Percentiles rank a stretch among this genome's conserved stretches.
phyloP scores from a whole-genome alignment of 371 early-diverging fungal species.

The Mortierella sp. region DNA sequence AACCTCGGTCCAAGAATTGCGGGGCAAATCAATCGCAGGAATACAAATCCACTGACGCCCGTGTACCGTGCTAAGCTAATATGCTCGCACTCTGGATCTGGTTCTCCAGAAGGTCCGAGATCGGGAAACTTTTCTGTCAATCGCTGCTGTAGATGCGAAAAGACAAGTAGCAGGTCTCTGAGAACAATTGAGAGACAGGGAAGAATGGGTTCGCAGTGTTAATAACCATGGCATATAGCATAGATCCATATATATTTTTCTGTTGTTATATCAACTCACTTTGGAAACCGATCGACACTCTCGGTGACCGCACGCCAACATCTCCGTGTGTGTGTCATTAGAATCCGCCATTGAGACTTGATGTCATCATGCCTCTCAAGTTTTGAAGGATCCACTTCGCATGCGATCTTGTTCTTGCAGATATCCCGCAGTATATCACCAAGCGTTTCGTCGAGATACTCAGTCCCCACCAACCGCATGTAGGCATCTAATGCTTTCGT shows the following conservation, averaged over 20 bases:
- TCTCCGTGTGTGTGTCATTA: constrained; percentile 53
- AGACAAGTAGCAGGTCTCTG: constrained; percentile 50
- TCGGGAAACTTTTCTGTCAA: constrained; percentile 47
- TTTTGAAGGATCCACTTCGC: constrained; percentile 72
- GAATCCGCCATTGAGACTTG: constrained; percentile 59
- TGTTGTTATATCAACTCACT: constrained; percentile 8
- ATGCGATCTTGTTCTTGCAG: constrained; percentile 62
- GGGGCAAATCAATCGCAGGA: constrained; percentile 86
- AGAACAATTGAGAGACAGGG: neutral
- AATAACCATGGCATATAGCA: no score
- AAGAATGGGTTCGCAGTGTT: no score
- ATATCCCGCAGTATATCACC: constrained; percentile 72
- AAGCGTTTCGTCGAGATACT: constrained; percentile 78
- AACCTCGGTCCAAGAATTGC: constrained; percentile 87
- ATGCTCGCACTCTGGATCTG: constrained; percentile 17
- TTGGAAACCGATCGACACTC: constrained; percentile 56
- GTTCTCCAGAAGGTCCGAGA: neutral
- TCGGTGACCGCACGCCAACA: constrained; percentile 63
- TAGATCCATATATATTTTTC: no score
- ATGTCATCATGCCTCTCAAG: constrained; percentile 54
- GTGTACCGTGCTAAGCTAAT: constrained; percentile 40
- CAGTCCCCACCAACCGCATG: constrained; percentile 81
- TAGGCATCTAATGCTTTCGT: constrained; percentile 86
- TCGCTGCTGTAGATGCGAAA: constrained; percentile 63
- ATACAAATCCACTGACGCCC: constrained; percentile 78